Evolutionary conservation across 345 rosid species (phyloP), one percentile per base, ranked within the genome.

Genomic region (Acer negundo): DNA sequence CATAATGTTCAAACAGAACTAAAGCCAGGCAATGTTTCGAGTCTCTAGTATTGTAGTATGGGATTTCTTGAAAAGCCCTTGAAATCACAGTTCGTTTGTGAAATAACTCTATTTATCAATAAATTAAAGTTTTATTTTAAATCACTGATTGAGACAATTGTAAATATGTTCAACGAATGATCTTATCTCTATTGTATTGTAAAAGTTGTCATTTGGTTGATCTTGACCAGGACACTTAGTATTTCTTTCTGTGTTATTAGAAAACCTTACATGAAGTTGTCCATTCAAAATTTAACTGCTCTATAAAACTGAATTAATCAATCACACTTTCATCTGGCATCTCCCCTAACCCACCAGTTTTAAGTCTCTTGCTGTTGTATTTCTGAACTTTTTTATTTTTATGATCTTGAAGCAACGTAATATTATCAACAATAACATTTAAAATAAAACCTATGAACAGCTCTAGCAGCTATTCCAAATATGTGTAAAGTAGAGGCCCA

Each of bases 271-370:
- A 62, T 15, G 15, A 40, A 26, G n/a, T 19, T 46, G 24, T 16
- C 67, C 56, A 22, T 62, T 42, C 58, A 73, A 61, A 73, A 19
- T 62, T 62, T 44, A 62, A 19, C 44, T 44, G 44, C 44, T 24
- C 46, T 26, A 11, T 17, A 8, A 42, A 62, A 42, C 46, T 15
- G 4, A 44, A 46, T 46, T 63, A 26, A 44, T 10, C 12, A 35
- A 46, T 49, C 17, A 64, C 47, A 61, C 17, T 56, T 35, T 28
- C 65, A 56, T 2, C 16, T 26, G 2, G 63, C 64, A 72, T 19
- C 9, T 62, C 28, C 62, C 11, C 46, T 4, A 15, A 10, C 23
- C 63, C 13, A 13, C 46, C 38, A 28, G 46, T 26, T 28, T 16
- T 28, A 63, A 56, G 46, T n/a, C 24, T n/a, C 16, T 56, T 28